Percentiles rank a stretch among this genome's conserved stretches.
These are phyloP conservation scores for Tolypocladium endophyticum DNA, from an alignment of 2,329 filamentous ascomycete species.

Conservation along the genomic window DNA sequence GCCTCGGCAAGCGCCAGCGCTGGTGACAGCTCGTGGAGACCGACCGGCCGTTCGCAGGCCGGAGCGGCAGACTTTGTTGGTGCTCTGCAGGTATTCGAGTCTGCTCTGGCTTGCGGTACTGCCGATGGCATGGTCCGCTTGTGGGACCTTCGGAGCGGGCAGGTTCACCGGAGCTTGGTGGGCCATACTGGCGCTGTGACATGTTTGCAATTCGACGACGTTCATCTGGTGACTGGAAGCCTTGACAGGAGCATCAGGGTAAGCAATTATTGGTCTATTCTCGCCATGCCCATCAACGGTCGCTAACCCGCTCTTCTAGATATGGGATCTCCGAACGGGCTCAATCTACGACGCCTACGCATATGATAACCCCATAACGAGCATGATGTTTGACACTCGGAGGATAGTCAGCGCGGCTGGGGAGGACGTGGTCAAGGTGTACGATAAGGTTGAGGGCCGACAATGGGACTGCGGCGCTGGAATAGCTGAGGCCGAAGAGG, in stretches of 20 bases:
- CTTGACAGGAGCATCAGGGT: slow-evolving; percentile 88
- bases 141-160: slow-evolving; percentile 93
- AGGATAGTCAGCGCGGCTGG: slow-evolving; percentile 85
- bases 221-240: slow-evolving; percentile 89
- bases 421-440: slow-evolving; percentile 92
- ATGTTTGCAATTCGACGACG: slow-evolving; percentile 89
- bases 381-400: slow-evolving; percentile 93
- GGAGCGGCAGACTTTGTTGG: slow-evolving; percentile 85
- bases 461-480: slow-evolving; percentile 96
- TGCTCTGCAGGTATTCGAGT: slow-evolving; percentile 89
- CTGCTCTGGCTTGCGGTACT: slow-evolving; percentile 88
- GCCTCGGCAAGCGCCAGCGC: slow-evolving; percentile 60
- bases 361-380: slow-evolving; percentile 83
- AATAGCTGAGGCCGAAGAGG: slow-evolving; percentile 55
- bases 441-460: slow-evolving; percentile 90
- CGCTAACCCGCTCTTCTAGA: slow-evolving; percentile 40
- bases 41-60: slow-evolving; percentile 50
- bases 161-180: slow-evolving; percentile 92
- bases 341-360: slow-evolving; percentile 94
- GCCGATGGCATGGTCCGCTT: slow-evolving; percentile 94
- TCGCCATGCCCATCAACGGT: not conserved
- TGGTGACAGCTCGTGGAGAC: slow-evolving; percentile 59
- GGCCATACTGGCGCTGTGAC: slow-evolving; percentile 94
- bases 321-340: slow-evolving; percentile 95
- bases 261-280: slow-evolving; percentile 28